Percentiles rank a stretch among this genome's conserved stretches.
phyloP scores from a whole-genome alignment of 2,329 filamentous ascomycete genomes.

The Colletotrichum sp. region DNA sequence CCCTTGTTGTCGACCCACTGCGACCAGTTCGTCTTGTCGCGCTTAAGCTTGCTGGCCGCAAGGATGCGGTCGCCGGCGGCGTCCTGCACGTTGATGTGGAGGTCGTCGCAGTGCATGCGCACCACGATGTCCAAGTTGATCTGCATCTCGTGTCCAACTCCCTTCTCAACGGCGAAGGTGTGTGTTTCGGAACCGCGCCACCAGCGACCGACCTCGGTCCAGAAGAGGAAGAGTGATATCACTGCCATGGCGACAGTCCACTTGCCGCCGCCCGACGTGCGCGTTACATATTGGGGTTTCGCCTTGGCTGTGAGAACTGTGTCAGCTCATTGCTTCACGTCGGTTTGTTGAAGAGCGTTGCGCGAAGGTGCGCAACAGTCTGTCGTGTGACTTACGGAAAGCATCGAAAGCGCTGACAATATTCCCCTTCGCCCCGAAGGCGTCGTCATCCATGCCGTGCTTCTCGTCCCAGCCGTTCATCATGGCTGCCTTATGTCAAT shows the following conservation, averaged over 20 bases:
- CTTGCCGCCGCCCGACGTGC: constrained; percentile 85
- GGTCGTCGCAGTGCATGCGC: constrained; percentile 81
- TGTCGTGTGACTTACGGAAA: constrained; percentile 73
- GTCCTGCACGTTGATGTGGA: constrained; percentile 98
- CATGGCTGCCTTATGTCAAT: background rate
- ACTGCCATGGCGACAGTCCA: constrained; percentile 87
- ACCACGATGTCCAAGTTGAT: constrained; percentile 96
- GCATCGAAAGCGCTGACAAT: constrained; percentile 92
- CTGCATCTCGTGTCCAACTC: constrained; percentile 84
- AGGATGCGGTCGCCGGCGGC: constrained; percentile 91
- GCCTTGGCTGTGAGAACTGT: constrained; percentile 75
- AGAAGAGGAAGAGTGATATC: constrained; percentile 76
- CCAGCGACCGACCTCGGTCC: constrained; percentile 82
- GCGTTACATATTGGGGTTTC: constrained; percentile 89
- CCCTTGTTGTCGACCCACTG: constrained; percentile 80
- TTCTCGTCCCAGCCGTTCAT: constrained; percentile 84
- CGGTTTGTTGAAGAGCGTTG: background rate
- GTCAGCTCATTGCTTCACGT: constrained; percentile 23
- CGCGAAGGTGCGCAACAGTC: background rate
- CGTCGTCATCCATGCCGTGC: constrained; percentile 72
- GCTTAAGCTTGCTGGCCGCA: constrained; percentile 74
- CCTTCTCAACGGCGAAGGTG: constrained; percentile 92
- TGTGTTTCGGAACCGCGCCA: constrained; percentile 85
- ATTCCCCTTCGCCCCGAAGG: constrained; percentile 76
- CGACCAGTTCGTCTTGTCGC: constrained; percentile 79